Evolutionary conservation across 805 yeast species (phyloP).

Genomic region (Candida suzukii): DNA sequence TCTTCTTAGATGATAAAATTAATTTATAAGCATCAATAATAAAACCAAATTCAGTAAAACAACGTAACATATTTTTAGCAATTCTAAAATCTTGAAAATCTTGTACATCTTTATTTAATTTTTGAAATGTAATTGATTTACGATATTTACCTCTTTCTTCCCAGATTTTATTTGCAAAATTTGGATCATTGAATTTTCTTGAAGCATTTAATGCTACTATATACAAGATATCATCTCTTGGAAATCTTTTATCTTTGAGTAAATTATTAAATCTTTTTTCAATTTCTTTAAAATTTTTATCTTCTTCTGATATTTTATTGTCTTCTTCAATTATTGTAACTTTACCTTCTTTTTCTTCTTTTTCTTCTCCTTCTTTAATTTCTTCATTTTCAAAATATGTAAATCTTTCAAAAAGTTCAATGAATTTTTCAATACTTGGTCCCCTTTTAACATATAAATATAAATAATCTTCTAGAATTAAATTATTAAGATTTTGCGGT

Average conservation of each 20-base stretch:
- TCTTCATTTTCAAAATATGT: conserved; percentile 27
- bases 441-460: conserved; percentile 32
- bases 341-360: conserved; percentile 1
- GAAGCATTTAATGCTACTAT: conserved; percentile 64
- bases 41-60: conserved; percentile 47
- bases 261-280: conserved; percentile 3
- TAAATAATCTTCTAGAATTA: conserved; percentile 44
- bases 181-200: conserved; percentile 41
- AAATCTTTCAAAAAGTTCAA: conserved; percentile 25
- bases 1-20: conserved; percentile 56
- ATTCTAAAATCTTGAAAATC: conserved; percentile 53
- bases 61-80: conserved; percentile 63
- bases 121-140: conserved; percentile 42
- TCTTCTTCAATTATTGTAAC: conserved; percentile 4
- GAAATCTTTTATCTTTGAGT: conserved; percentile 19
- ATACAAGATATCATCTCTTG: conserved; percentile 45
- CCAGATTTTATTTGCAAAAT: conserved; percentile 67
- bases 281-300: conserved; percentile 2
- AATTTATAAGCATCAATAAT: conserved; percentile 66
- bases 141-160: conserved; percentile 71
- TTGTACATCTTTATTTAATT: conserved; percentile 27
- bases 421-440: conserved; percentile 27
- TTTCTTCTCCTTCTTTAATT: conserved; percentile 12
- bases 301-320: conserved; percentile 15
- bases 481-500: conserved; percentile 35